A percentile compares a stretch with the other conserved stretches of the same genome.
These are phyloP conservation scores for Amanita molliuscula DNA, from an alignment of 768 basidiomycete genomes.

Conservation along the genomic window DNA sequence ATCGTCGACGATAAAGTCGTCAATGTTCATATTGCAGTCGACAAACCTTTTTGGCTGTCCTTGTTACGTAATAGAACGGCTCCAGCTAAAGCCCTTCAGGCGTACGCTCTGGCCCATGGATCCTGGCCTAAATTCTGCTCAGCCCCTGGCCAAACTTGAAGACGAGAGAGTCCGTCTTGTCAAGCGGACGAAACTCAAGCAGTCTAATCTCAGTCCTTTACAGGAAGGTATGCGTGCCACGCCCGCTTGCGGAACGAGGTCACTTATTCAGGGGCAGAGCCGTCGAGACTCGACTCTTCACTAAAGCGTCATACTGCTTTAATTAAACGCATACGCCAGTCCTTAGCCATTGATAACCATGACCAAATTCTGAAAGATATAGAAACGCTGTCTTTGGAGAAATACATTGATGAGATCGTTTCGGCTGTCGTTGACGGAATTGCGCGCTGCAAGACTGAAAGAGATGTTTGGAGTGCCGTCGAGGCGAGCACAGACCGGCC, in stretches of 20 bases:
- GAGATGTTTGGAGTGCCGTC: conserved; percentile 84
- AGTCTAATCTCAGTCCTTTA: conserved; percentile 38
- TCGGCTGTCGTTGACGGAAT: conserved; percentile 82
- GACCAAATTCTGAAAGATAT: conserved; percentile 91
- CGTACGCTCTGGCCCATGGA: conserved; percentile 18
- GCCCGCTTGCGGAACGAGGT: conserved; percentile 1
- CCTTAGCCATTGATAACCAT: conserved; percentile 70
- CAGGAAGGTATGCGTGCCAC: conserved; percentile 31
- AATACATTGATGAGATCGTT: conserved; percentile 93
- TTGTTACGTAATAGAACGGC: conserved; percentile 5
- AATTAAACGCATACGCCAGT: conserved; percentile 86
- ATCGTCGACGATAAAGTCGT: conserved; percentile 57
- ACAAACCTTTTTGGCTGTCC: not conserved
- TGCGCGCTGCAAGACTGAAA: conserved; percentile 80
- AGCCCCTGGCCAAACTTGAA: conserved; percentile 21
- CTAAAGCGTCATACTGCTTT: conserved; percentile 93
- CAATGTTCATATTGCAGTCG: conserved; percentile 39
- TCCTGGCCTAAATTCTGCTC: conserved; percentile 14
- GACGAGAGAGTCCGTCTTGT: conserved; percentile 39
- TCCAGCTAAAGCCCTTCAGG: not conserved
- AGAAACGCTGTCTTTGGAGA: conserved; percentile 81
- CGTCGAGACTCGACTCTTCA: conserved; percentile 82
- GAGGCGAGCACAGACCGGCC: conserved; percentile 48
- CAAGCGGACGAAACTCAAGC: conserved; percentile 50
- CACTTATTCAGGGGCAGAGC: conserved; percentile 31